These are phyloP conservation scores for Adiantum capillusveneris DNA, from an alignment of 75 land plant species.

Conservation along the genomic window DNA sequence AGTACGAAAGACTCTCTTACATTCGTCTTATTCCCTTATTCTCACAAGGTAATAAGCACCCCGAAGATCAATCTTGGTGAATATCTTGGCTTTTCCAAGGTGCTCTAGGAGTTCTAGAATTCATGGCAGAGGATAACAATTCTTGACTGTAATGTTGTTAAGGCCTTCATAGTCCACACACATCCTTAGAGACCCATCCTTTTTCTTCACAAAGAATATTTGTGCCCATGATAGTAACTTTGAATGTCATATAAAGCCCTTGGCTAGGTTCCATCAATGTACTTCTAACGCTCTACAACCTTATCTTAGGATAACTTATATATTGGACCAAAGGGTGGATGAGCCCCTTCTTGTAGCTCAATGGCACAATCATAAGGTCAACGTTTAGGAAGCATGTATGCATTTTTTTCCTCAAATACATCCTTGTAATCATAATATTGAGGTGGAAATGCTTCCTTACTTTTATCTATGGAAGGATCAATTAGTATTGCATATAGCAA, in stretches of 20 bases:
- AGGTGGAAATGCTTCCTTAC: too few relatives aligned
- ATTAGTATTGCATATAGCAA: too few relatives aligned
- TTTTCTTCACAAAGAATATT: constrained; percentile 7
- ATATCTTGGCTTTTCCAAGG: not conserved
- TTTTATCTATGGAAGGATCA: too few relatives aligned
- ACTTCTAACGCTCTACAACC: not conserved
- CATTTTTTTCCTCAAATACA: too few relatives aligned
- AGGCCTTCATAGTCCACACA: constrained; percentile 5
- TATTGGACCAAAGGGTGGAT: constrained; percentile 4
- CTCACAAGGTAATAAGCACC: not conserved
- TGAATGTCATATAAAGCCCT: constrained; percentile 1
- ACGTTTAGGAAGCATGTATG: too few relatives aligned
- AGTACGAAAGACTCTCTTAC: constrained; percentile 3
- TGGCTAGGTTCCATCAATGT: constrained; percentile 5
- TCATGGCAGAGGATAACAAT: constrained; percentile 5
- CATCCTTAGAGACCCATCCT: constrained; percentile 9
- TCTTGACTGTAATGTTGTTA: constrained; percentile 10
- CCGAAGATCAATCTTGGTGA: constrained; percentile 3
- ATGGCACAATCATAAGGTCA: constrained; percentile 6
- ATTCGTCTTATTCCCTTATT: not conserved
- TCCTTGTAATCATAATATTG: too few relatives aligned
- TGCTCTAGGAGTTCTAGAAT: constrained; percentile 4
- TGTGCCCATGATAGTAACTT: constrained; percentile 4
- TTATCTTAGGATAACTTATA: too few relatives aligned
- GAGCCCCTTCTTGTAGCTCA: constrained; percentile 3